Conservation (phyloP, 306 rosid species). For the Abrus pulchellus region DNA sequence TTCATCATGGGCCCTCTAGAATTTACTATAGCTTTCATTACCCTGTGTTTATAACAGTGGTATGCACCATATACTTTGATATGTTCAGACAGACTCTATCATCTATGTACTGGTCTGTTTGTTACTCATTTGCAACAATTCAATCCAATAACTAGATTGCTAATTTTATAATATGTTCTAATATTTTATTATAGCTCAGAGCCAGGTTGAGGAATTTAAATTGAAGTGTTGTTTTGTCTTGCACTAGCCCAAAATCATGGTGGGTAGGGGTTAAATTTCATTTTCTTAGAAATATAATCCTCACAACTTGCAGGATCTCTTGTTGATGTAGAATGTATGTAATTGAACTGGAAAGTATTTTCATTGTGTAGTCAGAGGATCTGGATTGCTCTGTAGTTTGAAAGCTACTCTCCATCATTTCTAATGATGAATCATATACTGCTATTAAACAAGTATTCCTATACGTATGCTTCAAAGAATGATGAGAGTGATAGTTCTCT, state of each 20-base stretch:
- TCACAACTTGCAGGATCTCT: conserved; percentile 5
- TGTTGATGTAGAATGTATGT: not conserved
- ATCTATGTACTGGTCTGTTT: not conserved
- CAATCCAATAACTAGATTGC: not conserved
- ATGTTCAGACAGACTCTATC: not conserved
- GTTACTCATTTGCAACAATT: not conserved
- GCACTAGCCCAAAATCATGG: not conserved
- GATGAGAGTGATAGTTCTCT: conserved; percentile 8
- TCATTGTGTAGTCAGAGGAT: not conserved
- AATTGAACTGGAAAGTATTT: not conserved
- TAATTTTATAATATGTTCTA: not conserved
- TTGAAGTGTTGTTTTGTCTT: not conserved
- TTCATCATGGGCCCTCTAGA: conserved; percentile 3
- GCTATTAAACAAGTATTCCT: not conserved
- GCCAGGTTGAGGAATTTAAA: not conserved
- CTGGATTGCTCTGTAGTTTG: not conserved
- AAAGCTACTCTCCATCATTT: conserved; percentile 35
- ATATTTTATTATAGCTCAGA: not conserved
- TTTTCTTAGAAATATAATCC: not conserved
- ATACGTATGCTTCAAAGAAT: conserved; percentile 13
- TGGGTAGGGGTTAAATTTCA: not conserved
- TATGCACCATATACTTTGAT: conserved; percentile 1
- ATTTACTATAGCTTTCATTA: conserved; percentile 1
- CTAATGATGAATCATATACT: conserved; percentile 34
- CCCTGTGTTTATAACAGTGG: not conserved